Base-by-base conservation (phyloP, 495 filamentous ascomycete species). In the Neurospora sp. region DNA sequence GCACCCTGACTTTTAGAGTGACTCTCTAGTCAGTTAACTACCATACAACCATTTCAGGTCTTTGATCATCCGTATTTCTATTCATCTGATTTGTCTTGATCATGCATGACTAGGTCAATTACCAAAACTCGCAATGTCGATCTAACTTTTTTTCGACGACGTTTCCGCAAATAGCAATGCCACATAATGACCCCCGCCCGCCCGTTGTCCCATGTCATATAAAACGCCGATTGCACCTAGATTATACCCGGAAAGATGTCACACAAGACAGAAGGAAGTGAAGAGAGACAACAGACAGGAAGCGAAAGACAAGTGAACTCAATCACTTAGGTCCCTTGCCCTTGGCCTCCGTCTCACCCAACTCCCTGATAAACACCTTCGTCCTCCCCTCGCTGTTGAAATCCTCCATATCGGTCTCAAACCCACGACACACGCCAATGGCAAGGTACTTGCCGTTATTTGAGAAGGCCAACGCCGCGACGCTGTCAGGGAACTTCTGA, bases 351-450 rank as follows among this genome's bases (percentile, higher is more conserved):
- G 87, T 92, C 82, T 96, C 93, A 7, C 88, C 88, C 71, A 99
- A 82, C 83, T 95, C 93, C 73, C 94, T 84, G 4, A 99, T 85
- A 77, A 91, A 91, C 37, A 99, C 86, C 81, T 90, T 91, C 3
- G 94, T 89, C 35, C 85, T 83, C 0, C 94, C 93, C 74, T 90
- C 89, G 18, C 90, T 86, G 73, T 74, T 85, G 72, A 91, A 89
- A 22, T 93, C 90, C 69, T 96, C 92, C 82, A 91, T 91, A 1
- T 93, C 95, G 75, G 94, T 92, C 84, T 98, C 96, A 79, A 97
- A 98, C 1, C 95, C 94, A 0, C 93, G 94, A 77, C 93, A 96
- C 40, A 93, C 87, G 18, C 87, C 96, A 71, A 98, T 87, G 27
- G 93, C 96, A 41, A 99, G 82, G 73, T 91, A 92, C 79, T 89